A percentile compares a stretch with the other conserved stretches of the same genome.
These are phyloP conservation scores for Amborella trichopoda DNA, from an alignment of 164 flowering plant species.

Conservation along the genomic window DNA sequence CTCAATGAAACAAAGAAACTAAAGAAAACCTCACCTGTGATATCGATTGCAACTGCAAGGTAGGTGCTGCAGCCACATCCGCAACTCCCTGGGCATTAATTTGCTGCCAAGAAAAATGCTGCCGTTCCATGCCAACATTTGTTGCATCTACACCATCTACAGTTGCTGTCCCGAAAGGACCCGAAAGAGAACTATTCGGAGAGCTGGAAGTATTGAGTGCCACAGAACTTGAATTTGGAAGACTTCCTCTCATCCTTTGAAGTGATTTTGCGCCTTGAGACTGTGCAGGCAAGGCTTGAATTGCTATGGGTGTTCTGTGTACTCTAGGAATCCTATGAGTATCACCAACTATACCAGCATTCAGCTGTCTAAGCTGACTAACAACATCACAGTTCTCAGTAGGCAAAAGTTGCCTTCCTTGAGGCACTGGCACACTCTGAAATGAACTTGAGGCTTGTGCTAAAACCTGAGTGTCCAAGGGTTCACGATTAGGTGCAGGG, in stretches of 20 bases:
- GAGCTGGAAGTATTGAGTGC: slow-evolving; percentile 10
- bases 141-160: slow-evolving; percentile 7
- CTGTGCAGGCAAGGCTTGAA: slow-evolving; percentile 64
- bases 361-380: slow-evolving; percentile 25
- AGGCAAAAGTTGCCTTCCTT: slow-evolving; percentile 15
- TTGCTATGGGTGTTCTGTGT: slow-evolving; percentile 33
- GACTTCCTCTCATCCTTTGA: slow-evolving; percentile 17
- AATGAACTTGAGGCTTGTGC: slow-evolving; percentile 8
- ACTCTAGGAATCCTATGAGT: slow-evolving; percentile 24
- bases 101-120: slow-evolving; percentile 14
- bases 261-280: slow-evolving; percentile 12
- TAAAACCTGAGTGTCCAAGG: slow-evolving; percentile 12
- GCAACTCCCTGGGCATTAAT: slow-evolving; percentile 10
- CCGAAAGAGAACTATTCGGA: slow-evolving; percentile 15
- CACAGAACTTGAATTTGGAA: slow-evolving; percentile 4
- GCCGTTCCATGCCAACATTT: slow-evolving; percentile 24
- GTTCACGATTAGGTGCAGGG: slow-evolving; percentile 22
- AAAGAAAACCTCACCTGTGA: slow-evolving; percentile 22
- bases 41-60: slow-evolving; percentile 13
- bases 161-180: slow-evolving; percentile 9
- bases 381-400: slow-evolving; percentile 11
- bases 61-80: slow-evolving; percentile 14
- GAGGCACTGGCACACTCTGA: not conserved
- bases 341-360: slow-evolving; percentile 12
- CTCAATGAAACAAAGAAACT: too few relatives aligned